Base-by-base conservation (phyloP, 352 stramenopile genomes). In the Phytophthora fragariaefolia region DNA sequence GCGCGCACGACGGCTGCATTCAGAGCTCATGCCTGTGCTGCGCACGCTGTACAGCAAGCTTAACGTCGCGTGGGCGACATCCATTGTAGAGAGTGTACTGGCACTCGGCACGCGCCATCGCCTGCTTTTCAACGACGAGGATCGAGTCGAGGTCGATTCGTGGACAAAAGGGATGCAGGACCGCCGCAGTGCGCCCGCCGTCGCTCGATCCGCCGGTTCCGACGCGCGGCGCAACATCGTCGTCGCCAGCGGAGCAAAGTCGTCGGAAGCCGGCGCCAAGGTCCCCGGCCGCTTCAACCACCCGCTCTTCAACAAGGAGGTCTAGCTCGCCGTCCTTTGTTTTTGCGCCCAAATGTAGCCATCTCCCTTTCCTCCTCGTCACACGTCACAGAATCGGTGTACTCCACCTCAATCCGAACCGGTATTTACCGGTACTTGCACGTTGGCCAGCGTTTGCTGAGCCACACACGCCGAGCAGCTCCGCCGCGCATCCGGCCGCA, bases 171-270 rank as follows among this genome's bases (percentile, higher is more conserved):
- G 63, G 22, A 79, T 92, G 13, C 79, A 81, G 36, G 79, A 85
- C 18, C 77, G 79, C 13, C 83, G 83, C 27, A 76, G 62, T 23
- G 74, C 78, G 1, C 75, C 82, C 0, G 34, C 50, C 0, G 56
- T 76, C 13, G 58, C 78, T 22, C 70, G 74, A 42, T 83, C 73
- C 0, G 70, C 82, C 2, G 77, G 72, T 1, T 88, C 83, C 1
- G 86, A 94, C 1, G 69, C 80, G 6, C 73, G 86, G n/a, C 82
- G 85, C 59, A 94, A 94, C 54, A 82, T 92, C 42, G 52, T 92
- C 18, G 57, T 55, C 4, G 22, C 70, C 15, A 63, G 54, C 28
- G 59, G 65, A 18, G 84, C 74, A 1, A 71, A 88, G 47, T 73
- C 69, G 0, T 89, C 79, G 0, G 73, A 92, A 69, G 80, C 86